Conservation (phyloP, 345 rosid genomes). For the Lagerstroemia speciosa region DNA sequence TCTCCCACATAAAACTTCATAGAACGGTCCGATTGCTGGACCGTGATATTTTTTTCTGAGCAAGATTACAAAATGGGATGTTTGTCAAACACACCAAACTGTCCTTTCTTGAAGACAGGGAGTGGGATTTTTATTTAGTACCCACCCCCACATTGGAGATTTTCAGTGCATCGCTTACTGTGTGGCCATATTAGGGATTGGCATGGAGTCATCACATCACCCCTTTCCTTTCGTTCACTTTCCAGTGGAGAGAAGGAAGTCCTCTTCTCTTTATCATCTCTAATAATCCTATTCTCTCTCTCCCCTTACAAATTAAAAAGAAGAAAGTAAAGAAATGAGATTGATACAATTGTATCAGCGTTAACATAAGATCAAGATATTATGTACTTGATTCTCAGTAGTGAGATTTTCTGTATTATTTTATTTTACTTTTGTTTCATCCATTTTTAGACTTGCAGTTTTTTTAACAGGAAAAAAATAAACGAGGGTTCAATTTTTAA, state of each 20-base stretch:
- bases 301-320: neutral
- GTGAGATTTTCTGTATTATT: too few relatives aligned
- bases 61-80: neutral
- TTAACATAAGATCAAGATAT: too few relatives aligned
- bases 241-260: neutral
- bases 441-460: too few relatives aligned
- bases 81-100: neutral
- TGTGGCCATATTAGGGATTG: neutral
- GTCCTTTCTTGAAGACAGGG: neutral
- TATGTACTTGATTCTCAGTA: too few relatives aligned
- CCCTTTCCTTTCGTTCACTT: neutral
- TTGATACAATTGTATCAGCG: too few relatives aligned
- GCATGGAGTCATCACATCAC: neutral
- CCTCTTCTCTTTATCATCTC: neutral
- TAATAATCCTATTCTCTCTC: neutral
- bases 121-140: neutral
- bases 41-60: too few relatives aligned
- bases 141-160: neutral
- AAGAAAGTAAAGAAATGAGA: neutral
- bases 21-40: too few relatives aligned
- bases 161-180: neutral
- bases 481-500: neutral
- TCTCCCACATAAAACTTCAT: too few relatives aligned
- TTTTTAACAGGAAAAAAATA: neutral
- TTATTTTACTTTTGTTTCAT: too few relatives aligned